phyloP scores from a whole-genome alignment of 306 rosid genomes.

The Dalbergia oliveri region DNA sequence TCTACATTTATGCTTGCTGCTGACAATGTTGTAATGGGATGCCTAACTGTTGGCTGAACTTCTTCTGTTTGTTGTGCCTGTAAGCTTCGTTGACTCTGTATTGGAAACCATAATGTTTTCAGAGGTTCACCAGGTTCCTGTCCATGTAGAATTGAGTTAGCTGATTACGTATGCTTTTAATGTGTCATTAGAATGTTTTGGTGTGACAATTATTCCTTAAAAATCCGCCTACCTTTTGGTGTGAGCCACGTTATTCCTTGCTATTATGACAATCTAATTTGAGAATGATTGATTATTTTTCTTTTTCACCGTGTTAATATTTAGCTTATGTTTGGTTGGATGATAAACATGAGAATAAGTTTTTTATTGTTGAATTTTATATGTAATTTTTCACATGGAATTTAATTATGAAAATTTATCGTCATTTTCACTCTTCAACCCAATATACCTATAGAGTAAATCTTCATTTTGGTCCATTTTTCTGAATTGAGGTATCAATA shows the following conservation, averaged over 20 bases:
- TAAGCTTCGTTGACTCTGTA: slow-evolving; percentile 48
- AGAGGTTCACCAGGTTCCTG: slow-evolving; percentile 35
- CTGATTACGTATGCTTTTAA: slow-evolving; percentile 53
- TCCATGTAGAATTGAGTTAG: slow-evolving; percentile 54
- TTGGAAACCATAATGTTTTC: slow-evolving; percentile 43
- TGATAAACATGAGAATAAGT: too few relatives aligned
- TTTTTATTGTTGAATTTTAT: too few relatives aligned
- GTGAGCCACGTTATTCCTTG: too few relatives aligned
- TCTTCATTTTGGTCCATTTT: too few relatives aligned
- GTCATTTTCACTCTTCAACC: too few relatives aligned
- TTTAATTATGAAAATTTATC: too few relatives aligned
- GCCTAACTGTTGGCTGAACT: slow-evolving; percentile 45
- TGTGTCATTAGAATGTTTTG: slow-evolving; percentile 61
- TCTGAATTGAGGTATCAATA: too few relatives aligned
- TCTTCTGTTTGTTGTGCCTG: slow-evolving; percentile 57
- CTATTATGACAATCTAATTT: slow-evolving; percentile 12
- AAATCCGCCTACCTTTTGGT: slow-evolving; percentile 50
- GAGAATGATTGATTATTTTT: neutral
- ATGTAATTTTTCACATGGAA: too few relatives aligned
- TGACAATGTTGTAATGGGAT: slow-evolving; percentile 52
- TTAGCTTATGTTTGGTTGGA: too few relatives aligned
- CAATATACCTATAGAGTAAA: too few relatives aligned
- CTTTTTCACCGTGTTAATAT: neutral
- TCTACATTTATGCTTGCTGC: slow-evolving; percentile 47
- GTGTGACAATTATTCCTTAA: slow-evolving; percentile 55